A percentile compares a stretch with the other conserved stretches of the same genome.
These are phyloP conservation scores for Nicotiana knightiana DNA, from an alignment of 257 asterid species.

Conservation along the genomic window DNA sequence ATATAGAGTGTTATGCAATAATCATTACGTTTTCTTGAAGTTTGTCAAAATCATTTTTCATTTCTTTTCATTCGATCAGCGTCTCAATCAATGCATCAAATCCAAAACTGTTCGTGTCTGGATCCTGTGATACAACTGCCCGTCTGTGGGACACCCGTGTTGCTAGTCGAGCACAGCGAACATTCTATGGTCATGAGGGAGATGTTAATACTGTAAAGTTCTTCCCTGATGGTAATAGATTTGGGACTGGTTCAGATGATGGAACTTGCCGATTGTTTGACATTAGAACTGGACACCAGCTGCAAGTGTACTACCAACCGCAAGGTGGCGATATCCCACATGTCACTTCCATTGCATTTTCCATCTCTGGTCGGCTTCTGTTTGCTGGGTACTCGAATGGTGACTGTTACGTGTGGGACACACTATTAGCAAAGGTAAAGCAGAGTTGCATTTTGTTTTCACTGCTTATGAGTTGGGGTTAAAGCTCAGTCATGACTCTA, in stretches of 20 bases:
- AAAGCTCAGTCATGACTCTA: too few relatives aligned
- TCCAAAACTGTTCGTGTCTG: slow-evolving; percentile 83
- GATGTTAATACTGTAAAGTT: slow-evolving; percentile 91
- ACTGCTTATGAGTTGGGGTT: not conserved
- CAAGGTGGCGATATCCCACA: slow-evolving; percentile 54
- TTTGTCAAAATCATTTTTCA: not conserved
- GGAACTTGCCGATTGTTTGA: slow-evolving; percentile 91
- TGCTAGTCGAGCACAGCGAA: slow-evolving; percentile 95
- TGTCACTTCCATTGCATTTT: slow-evolving; percentile 87
- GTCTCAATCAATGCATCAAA: slow-evolving; percentile 80
- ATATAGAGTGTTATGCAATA: not conserved
- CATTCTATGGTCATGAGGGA: slow-evolving; percentile 88
- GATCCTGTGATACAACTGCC: slow-evolving; percentile 94
- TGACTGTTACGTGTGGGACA: slow-evolving; percentile 93
- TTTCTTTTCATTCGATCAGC: slow-evolving; percentile 33
- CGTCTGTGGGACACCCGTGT: slow-evolving; percentile 96
- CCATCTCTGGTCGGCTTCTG: slow-evolving; percentile 89
- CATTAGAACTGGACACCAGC: slow-evolving; percentile 96
- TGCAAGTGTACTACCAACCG: slow-evolving; percentile 78
- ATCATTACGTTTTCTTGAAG: not conserved
- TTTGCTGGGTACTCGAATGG: slow-evolving; percentile 86
- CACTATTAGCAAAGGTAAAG: slow-evolving; percentile 86
- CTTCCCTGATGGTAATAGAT: slow-evolving; percentile 90
- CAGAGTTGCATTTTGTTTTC: slow-evolving; percentile 5
- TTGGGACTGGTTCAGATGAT: slow-evolving; percentile 92